Percentiles rank a stretch among this genome's conserved stretches.
Evolutionary conservation across 208 protist species (phyloP).

Genomic region (Crithidia acanthocephali): DNA sequence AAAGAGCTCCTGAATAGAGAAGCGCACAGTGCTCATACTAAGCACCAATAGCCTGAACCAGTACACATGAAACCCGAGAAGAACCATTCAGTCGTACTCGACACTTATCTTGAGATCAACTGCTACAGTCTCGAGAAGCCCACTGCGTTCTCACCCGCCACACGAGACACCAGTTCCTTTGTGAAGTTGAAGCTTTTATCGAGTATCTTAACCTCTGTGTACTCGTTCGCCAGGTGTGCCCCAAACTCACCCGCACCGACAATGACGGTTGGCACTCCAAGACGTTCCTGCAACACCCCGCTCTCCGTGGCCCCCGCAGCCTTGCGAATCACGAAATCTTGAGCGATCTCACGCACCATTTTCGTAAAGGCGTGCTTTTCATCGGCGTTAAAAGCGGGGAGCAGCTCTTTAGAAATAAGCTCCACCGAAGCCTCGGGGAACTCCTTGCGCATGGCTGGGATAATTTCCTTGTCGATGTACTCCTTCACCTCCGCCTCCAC

Average conservation of each 20-base stretch:
- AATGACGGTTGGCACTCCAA: constrained; percentile 43
- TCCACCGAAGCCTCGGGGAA: constrained; percentile 30
- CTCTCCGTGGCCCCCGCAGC: constrained; percentile 41
- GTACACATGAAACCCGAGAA: too few species aligned
- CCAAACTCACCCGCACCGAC: constrained; percentile 42
- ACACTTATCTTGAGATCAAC: too few species aligned
- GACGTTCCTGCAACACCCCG: constrained; percentile 54
- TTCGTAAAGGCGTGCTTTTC: constrained; percentile 44
- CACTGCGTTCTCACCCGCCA: too few species aligned
- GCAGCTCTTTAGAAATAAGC: constrained; percentile 8
- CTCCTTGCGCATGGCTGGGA: constrained; percentile 43
- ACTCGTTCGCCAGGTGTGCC: constrained; percentile 57
- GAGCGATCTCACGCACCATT: constrained; percentile 24
- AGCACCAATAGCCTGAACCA: too few species aligned
- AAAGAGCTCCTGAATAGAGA: too few species aligned
- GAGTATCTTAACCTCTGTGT: constrained; percentile 31
- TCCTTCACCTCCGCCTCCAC: constrained; percentile 30
- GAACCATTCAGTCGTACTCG: too few species aligned
- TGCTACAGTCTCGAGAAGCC: too few species aligned
- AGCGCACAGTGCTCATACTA: too few species aligned
- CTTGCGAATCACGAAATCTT: constrained; percentile 12
- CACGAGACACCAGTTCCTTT: constrained; percentile 23
- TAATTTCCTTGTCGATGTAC: constrained; percentile 36
- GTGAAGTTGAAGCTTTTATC: constrained; percentile 30
- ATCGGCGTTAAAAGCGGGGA: constrained; percentile 28